Evolutionary conservation across 129 eudicot genomes (phyloP), one percentile per base, ranked within the genome.

Genomic region (Ambrosia trifida): DNA sequence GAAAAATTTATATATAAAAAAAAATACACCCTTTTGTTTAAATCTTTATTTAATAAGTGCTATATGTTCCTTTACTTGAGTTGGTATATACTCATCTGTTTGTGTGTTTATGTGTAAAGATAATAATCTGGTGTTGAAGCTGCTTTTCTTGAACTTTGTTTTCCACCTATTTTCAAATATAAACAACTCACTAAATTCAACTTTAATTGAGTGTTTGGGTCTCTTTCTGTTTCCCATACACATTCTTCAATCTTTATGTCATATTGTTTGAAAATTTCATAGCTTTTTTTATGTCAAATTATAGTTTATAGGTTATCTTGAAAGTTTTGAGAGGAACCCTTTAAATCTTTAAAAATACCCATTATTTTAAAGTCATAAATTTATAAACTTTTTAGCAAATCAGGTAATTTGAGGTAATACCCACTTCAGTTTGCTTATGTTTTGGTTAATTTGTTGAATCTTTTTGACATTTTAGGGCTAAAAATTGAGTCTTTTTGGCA

Each of bases 171-270:
- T 67, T 53, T 18, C 2, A 70, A 44, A 63, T 51, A 63, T 52
- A 62, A 77, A 70, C 72, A 77, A 18, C 70, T 69, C 64, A 12
- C 33, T 0, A 59, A 40, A 8, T 35, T 76, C 77, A 50, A 62
- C 81, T 78, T 78, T 62, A 78, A 78, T 78, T 56, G 38, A 70
- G 77, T 78, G 76, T 78, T 68, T 54, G 67, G 58, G 77, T 66
- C 65, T 68, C 70, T 73, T 56, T 68, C 73, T 61, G 41, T 40
- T 75, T 41, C 72, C 30, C 56, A 54, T 75, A 53, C 81, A 76
- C 83, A 51, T 70, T 77, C 76, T 82, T 76, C 74, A 81, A 74
- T 70, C 80, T 76, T 77, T 67, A 54, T 71, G 73, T 46, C 85
- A 80, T 86, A 80, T 81, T 78, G 78, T 75, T 72, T 58, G 52